phyloP scores from a whole-genome alignment of 176 grass and related monocot genomes.

The Canna indica region DNA sequence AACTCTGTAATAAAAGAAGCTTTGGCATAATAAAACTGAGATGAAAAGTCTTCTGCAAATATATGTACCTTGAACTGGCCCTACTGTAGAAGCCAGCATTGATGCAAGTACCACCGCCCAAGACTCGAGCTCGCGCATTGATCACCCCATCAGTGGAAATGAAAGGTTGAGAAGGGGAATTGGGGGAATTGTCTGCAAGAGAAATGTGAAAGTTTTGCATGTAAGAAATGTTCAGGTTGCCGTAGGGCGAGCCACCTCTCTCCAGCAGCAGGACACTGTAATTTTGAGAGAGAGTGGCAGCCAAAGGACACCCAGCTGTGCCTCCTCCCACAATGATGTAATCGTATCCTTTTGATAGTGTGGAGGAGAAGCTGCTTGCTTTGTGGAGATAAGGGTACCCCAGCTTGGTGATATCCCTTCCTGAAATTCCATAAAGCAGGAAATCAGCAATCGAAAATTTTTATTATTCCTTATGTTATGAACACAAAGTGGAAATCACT shows the following conservation, averaged over 20 bases:
- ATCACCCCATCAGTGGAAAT: slow-evolving; percentile 85
- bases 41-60: neutral
- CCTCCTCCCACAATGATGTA: slow-evolving; percentile 16
- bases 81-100: slow-evolving; percentile 87
- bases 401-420: neutral
- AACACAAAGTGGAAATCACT: too few species aligned
- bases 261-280: slow-evolving; percentile 67
- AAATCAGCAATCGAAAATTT: neutral
- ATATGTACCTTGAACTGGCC: slow-evolving; percentile 56
- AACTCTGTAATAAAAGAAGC: neutral
- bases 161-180: slow-evolving; percentile 54
- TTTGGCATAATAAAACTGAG: neutral
- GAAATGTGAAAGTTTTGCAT: slow-evolving; percentile 83
- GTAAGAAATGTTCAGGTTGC: slow-evolving; percentile 57
- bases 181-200: slow-evolving; percentile 43
- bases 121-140: slow-evolving; percentile 62
- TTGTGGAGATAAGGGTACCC: neutral
- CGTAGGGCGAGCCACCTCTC: slow-evolving; percentile 59
- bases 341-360: neutral
- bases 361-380: slow-evolving; percentile 3
- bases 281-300: slow-evolving; percentile 42
- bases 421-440: neutral
- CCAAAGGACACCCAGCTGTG: slow-evolving; percentile 10
- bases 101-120: slow-evolving; percentile 78
- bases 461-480: too few species aligned